Conservation (phyloP, 2,329 filamentous ascomycete species). For the Clathrospora elynae region DNA sequence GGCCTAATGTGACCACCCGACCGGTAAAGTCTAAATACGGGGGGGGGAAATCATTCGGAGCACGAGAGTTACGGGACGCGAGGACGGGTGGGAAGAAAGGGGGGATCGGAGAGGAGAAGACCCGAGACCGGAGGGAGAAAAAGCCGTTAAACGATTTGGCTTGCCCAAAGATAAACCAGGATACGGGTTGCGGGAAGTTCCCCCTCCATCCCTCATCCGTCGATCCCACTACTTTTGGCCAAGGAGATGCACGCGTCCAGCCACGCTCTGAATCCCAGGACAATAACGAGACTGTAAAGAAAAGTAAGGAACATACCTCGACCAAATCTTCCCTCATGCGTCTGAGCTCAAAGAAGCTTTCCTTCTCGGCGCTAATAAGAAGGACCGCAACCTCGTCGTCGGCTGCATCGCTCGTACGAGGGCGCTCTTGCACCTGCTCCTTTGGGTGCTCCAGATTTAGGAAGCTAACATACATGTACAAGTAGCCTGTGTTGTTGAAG, state of each 20-base stretch:
- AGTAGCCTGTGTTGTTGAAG: conserved; percentile 94
- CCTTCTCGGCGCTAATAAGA: conserved; percentile 88
- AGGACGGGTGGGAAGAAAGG: neutral
- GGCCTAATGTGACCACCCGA: conserved; percentile 2
- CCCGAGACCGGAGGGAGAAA: conserved; percentile 9
- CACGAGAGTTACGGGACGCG: neutral
- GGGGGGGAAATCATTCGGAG: neutral
- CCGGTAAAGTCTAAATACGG: conserved; percentile 1
- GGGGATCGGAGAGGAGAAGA: conserved; percentile 2
- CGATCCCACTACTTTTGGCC: conserved; percentile 6
- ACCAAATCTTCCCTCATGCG: conserved; percentile 68
- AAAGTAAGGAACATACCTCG: conserved; percentile 50
- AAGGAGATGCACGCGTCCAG: conserved; percentile 2
- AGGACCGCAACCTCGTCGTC: conserved; percentile 86
- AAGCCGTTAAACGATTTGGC: neutral
- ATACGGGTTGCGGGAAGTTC: conserved; percentile 12
- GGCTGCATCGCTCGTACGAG: conserved; percentile 41
- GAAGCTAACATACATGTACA: conserved; percentile 99
- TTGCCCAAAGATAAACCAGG: conserved; percentile 3
- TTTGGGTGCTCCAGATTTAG: conserved; percentile 65
- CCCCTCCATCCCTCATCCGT: neutral
- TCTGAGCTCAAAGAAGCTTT: conserved; percentile 89
- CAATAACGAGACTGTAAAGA: conserved; percentile 23
- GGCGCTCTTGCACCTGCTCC: conserved; percentile 50
- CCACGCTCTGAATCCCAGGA: neutral